A percentile compares a stretch with the other conserved stretches of the same genome.
phyloP scores from a whole-genome alignment of 2,329 filamentous ascomycete species.

The Lasiodiplodia sp. region DNA sequence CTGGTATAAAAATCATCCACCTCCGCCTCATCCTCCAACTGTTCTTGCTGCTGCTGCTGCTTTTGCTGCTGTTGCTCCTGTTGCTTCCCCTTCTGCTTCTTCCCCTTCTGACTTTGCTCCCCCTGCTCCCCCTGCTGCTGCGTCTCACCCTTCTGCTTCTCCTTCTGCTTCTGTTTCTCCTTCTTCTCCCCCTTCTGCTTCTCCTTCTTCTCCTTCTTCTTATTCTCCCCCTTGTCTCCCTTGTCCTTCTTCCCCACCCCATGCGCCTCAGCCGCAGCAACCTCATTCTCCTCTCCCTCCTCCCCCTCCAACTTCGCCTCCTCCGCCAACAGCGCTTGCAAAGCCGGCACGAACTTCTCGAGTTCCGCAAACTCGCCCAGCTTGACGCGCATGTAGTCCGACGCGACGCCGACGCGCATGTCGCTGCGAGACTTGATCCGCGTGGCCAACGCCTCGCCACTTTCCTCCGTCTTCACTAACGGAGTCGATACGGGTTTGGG shows the following conservation, averaged over 20 bases:
- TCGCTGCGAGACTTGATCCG: slow-evolving; percentile 52
- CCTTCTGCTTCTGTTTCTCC: background rate
- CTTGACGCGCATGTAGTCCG: slow-evolving; percentile 79
- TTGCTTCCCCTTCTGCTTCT: background rate
- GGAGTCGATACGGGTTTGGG: background rate
- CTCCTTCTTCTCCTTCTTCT: slow-evolving; percentile 33
- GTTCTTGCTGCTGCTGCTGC: too few relatives aligned
- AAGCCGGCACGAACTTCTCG: slow-evolving; percentile 66
- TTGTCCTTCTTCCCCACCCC: background rate
- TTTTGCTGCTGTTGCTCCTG: too few relatives aligned
- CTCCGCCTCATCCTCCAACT: too few relatives aligned
- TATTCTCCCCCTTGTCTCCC: slow-evolving; percentile 34
- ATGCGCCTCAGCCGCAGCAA: too few relatives aligned
- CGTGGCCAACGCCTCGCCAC: background rate
- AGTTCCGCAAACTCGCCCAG: slow-evolving; percentile 74
- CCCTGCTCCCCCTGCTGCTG: background rate
- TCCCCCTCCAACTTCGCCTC: slow-evolving; percentile 17
- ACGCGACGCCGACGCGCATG: slow-evolving; percentile 74
- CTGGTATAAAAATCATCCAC: too few relatives aligned
- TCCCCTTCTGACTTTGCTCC: background rate
- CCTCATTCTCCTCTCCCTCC: background rate
- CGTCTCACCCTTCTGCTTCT: background rate
- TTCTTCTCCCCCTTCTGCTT: slow-evolving; percentile 32
- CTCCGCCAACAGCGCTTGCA: slow-evolving; percentile 62
- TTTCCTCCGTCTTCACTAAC: background rate